phyloP scores from a whole-genome alignment of 768 basidiomycete species.

The Kwoniella europaea region DNA sequence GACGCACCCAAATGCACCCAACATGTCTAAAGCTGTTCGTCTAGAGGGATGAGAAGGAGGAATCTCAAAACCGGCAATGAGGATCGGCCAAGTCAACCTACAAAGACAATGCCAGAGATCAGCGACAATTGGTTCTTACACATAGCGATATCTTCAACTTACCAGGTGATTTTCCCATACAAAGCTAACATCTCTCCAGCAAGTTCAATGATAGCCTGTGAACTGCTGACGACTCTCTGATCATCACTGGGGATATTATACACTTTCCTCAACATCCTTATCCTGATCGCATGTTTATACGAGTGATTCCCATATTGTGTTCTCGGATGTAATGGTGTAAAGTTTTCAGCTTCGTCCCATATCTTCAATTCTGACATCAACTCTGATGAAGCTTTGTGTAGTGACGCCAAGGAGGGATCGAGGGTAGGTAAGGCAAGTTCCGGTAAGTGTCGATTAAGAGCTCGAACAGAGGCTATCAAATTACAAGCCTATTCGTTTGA shows the following conservation, averaged over 20 bases:
- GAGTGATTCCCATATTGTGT: conserved; percentile 48
- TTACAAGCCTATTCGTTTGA: conserved; percentile 13
- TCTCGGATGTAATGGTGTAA: conserved; percentile 39
- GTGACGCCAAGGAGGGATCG: background rate
- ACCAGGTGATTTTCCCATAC: conserved; percentile 44
- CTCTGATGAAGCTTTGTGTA: conserved; percentile 16
- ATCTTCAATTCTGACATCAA: conserved; percentile 39
- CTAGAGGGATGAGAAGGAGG: conserved; percentile 31
- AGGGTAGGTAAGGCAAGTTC: background rate
- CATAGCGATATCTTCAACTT: conserved; percentile 5
- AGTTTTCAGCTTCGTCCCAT: conserved; percentile 45
- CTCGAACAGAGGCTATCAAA: conserved; percentile 21
- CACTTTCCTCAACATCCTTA: conserved; percentile 42
- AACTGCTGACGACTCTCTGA: conserved; percentile 29
- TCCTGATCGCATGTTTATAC: conserved; percentile 42
- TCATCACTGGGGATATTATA: conserved; percentile 34
- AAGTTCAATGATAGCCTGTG: conserved; percentile 43
- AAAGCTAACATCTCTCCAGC: conserved; percentile 36
- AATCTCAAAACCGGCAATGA: conserved; percentile 48
- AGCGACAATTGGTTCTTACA: background rate
- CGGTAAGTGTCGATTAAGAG: conserved; percentile 4
- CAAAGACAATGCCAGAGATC: background rate
- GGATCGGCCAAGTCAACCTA: conserved; percentile 52
- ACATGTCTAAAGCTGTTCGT: conserved; percentile 31
- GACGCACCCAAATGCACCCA: conserved; percentile 44